A percentile compares a stretch with the other conserved stretches of the same genome.
Conservation (phyloP, 495 filamentous ascomycete genomes). For the Penicillium steckii region DNA sequence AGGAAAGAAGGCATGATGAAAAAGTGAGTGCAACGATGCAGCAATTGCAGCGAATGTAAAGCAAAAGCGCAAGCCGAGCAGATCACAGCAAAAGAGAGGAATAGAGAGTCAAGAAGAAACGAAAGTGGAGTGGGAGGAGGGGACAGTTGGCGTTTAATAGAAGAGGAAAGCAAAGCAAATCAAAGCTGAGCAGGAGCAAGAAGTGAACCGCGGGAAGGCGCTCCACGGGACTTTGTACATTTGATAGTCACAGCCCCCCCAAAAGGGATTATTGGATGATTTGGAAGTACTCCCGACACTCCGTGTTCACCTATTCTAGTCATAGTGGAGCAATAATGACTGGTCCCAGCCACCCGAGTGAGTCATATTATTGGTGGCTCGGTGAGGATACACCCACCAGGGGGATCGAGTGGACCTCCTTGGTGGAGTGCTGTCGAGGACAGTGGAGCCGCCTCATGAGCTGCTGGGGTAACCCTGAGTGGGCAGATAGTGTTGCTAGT, state of each 20-base stretch:
- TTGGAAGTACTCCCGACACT: background rate
- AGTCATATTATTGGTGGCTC: constrained; percentile 9
- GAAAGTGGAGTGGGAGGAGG: background rate
- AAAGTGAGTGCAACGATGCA: background rate
- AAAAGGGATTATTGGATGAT: no score
- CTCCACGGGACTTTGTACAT: background rate
- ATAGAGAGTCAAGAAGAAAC: background rate
- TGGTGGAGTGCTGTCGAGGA: background rate
- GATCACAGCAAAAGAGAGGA: background rate
- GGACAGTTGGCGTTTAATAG: background rate
- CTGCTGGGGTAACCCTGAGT: constrained; percentile 19
- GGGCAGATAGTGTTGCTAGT: background rate
- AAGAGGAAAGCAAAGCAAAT: background rate
- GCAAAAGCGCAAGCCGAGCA: background rate
- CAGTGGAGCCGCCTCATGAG: constrained; percentile 13
- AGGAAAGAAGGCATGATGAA: constrained; percentile 31
- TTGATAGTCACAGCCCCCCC: no score
- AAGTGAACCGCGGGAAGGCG: background rate
- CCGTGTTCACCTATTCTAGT: background rate
- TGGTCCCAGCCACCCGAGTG: background rate
- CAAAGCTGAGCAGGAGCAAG: background rate
- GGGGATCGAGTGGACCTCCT: background rate
- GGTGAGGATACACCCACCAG: background rate
- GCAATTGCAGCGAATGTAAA: background rate
- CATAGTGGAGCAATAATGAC: background rate